Evolutionary conservation across 768 basidiomycete species (phyloP).

Genomic region (Tulasnella sp.): DNA sequence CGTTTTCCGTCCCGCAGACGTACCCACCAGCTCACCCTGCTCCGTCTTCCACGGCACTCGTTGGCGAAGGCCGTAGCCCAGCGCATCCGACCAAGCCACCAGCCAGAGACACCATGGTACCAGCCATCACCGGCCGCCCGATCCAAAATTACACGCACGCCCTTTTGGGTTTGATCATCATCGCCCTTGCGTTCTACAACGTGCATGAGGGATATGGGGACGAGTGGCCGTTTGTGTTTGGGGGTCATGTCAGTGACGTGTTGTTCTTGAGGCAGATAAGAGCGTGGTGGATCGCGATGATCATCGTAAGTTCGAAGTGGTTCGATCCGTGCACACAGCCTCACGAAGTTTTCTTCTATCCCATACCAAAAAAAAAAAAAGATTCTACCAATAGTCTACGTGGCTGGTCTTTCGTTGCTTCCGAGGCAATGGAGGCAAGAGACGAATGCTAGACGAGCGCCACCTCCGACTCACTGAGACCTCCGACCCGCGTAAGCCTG

Average conservation of each 20-base stretch:
- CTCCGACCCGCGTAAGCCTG: not conserved
- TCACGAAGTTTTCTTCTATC: not conserved
- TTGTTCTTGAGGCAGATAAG: constrained; percentile 11
- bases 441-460: not conserved
- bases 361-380: not conserved
- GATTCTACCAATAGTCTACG: constrained; percentile 13
- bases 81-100: not conserved
- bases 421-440: constrained; percentile 23
- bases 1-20: not conserved
- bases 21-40: not conserved
- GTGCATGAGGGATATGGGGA: constrained; percentile 30
- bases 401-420: not conserved
- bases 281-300: constrained; percentile 22
- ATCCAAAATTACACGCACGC: constrained; percentile 47
- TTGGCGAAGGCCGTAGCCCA: not conserved
- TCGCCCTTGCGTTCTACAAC: constrained; percentile 51
- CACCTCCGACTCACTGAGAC: not conserved
- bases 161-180: constrained; percentile 51
- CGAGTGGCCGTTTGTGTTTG: constrained; percentile 26
- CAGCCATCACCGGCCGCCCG: constrained; percentile 38
- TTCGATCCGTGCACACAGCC: no score
- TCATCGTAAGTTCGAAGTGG: constrained; percentile 21
- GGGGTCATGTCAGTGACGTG: not conserved
- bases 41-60: not conserved
- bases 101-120: not conserved